Evolutionary conservation across 352 stramenopile genomes (phyloP).

Genomic region (Plasmopara viticola): DNA sequence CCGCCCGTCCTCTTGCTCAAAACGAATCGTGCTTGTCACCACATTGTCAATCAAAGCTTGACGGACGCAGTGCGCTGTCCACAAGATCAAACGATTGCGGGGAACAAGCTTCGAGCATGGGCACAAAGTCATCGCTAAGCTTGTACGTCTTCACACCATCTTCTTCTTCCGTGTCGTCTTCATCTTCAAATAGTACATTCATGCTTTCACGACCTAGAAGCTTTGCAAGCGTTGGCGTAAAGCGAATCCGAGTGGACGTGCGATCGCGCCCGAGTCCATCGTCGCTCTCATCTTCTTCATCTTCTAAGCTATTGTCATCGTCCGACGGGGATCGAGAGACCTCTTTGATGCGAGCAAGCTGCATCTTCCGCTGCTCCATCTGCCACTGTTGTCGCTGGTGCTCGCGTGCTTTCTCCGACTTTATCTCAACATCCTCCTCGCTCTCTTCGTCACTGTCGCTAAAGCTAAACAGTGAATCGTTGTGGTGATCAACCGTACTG

Average conservation of each 20-base stretch:
- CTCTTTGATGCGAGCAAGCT: constrained; percentile 25
- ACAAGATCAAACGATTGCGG: constrained; percentile 34
- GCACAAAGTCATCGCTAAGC: constrained; percentile 42
- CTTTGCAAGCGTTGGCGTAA: constrained; percentile 37
- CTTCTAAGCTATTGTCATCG: constrained; percentile 20
- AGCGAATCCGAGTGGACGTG: constrained; percentile 35
- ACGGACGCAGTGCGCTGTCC: constrained; percentile 34
- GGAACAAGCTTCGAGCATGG: constrained; percentile 45
- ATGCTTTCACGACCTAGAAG: constrained; percentile 42
- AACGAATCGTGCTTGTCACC: constrained; percentile 22
- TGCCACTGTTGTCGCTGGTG: constrained; percentile 32
- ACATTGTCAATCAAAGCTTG: constrained; percentile 31
- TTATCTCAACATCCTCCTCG: constrained; percentile 16
- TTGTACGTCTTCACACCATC: constrained; percentile 22
- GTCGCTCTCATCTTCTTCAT: constrained; percentile 27
- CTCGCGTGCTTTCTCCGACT: constrained; percentile 23
- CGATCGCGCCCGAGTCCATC: constrained; percentile 23
- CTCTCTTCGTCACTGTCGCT: constrained; percentile 28
- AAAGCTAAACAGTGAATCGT: constrained; percentile 19
- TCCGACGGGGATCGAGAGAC: constrained; percentile 22
- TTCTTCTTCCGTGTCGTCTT: constrained; percentile 44
- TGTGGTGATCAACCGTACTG: constrained; percentile 23
- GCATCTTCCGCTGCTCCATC: constrained; percentile 29
- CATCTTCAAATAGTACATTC: constrained; percentile 56
- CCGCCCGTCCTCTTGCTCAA: constrained; percentile 3